Percentiles rank a stretch among this genome's conserved stretches.
These are phyloP conservation scores for Blastobotrys terrestris DNA, from an alignment of 805 yeast genomes.

Conservation along the genomic window DNA sequence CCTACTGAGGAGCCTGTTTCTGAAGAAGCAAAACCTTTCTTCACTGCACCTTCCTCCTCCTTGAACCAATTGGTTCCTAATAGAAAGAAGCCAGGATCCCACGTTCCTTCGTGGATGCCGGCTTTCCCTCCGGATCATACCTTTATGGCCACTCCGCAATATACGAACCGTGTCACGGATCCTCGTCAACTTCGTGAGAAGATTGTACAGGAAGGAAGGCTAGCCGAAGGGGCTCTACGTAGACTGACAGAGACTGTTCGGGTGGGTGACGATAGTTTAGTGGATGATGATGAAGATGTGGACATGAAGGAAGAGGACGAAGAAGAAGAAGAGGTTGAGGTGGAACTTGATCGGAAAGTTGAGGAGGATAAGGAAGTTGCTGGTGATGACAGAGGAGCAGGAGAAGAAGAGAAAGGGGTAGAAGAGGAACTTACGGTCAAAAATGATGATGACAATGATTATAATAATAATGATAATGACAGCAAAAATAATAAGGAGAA, in stretches of 20 bases:
- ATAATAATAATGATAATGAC: no score
- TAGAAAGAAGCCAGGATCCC: constrained; percentile 34
- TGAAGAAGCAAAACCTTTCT: constrained; percentile 46
- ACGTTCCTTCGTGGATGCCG: constrained; percentile 76
- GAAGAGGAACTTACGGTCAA: no score
- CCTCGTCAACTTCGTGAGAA: constrained; percentile 64
- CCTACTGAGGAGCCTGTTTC: constrained; percentile 30
- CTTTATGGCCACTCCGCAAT: constrained; percentile 70
- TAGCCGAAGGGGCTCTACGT: constrained; percentile 73
- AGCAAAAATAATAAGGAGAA: constrained; percentile 4
- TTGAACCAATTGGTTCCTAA: constrained; percentile 54
- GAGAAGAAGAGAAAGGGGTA: background rate
- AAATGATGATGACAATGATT: no score
- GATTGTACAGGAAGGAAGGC: constrained; percentile 72
- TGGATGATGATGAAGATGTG: constrained; percentile 13
- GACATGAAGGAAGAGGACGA: constrained; percentile 10
- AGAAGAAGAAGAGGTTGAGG: constrained; percentile 11
- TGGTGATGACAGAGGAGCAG: constrained; percentile 1
- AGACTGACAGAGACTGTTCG: constrained; percentile 37
- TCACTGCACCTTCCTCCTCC: constrained; percentile 46
- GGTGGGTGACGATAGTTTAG: constrained; percentile 13
- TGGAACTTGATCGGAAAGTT: constrained; percentile 5
- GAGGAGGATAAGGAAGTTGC: constrained; percentile 1
- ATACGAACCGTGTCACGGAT: constrained; percentile 54
- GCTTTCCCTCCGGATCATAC: constrained; percentile 92